A percentile compares a stretch with the other conserved stretches of the same genome.
phyloP scores from a whole-genome alignment of 1,284 basidiomycete species.

The Moniliophthora roreri region DNA sequence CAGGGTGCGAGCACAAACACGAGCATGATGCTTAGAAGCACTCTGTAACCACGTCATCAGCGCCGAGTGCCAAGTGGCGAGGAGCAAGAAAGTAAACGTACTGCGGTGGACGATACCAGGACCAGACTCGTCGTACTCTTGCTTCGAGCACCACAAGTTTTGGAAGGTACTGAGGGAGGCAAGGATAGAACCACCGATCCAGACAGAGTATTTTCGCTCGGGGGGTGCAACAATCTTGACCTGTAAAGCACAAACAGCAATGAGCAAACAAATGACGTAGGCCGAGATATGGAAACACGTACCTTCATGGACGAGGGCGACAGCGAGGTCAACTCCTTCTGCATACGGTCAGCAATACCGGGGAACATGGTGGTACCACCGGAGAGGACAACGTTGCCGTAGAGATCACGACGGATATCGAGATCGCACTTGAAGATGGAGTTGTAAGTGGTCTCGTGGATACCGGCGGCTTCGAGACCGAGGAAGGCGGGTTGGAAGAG shows the following conservation, averaged over 20 bases:
- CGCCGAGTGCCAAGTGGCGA: not conserved
- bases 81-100: slow-evolving; percentile 6
- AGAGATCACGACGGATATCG: slow-evolving; percentile 72
- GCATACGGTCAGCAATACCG: slow-evolving; percentile 83
- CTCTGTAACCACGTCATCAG: not conserved
- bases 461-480: slow-evolving; percentile 77
- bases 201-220: slow-evolving; percentile 44
- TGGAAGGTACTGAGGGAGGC: slow-evolving; percentile 45
- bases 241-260: slow-evolving; percentile 3
- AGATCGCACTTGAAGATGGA: slow-evolving; percentile 58
- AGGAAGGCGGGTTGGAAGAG: slow-evolving; percentile 83
- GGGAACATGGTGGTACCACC: slow-evolving; percentile 89
- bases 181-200: slow-evolving; percentile 34
- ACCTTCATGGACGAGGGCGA: slow-evolving; percentile 70
- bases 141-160: slow-evolving; percentile 18
- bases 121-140: slow-evolving; percentile 19
- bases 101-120: slow-evolving; percentile 18
- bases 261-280: not conserved
- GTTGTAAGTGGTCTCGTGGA: slow-evolving; percentile 86
- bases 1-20: too few species aligned
- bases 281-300: slow-evolving; percentile 29
- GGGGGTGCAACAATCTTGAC: slow-evolving; percentile 17
- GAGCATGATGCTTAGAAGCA: slow-evolving; percentile 6
- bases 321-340: slow-evolving; percentile 78
- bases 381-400: slow-evolving; percentile 83